Evolutionary conservation across 192 early-diverging fungal species (phyloP).

Genomic region (Coemansia sp.): DNA sequence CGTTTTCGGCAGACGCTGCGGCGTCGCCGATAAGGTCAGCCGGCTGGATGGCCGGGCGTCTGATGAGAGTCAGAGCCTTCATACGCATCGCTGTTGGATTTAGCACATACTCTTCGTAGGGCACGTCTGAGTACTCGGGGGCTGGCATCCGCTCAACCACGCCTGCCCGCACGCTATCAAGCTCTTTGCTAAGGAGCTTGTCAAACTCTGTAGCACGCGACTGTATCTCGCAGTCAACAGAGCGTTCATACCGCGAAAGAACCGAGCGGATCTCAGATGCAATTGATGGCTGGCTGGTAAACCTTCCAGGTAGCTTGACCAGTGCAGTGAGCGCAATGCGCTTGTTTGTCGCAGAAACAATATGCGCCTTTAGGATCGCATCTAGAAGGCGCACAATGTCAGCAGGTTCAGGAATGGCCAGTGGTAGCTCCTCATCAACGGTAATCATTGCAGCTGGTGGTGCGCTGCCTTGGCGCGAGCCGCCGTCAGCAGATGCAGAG

Average conservation of each 20-base stretch:
- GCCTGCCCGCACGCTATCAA: slow-evolving; percentile 69
- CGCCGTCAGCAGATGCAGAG: background rate
- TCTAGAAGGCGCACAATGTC: slow-evolving; percentile 77
- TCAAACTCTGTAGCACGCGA: slow-evolving; percentile 91
- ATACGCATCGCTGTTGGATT: slow-evolving; percentile 56
- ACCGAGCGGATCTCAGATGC: slow-evolving; percentile 58
- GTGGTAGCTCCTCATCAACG: slow-evolving; percentile 31
- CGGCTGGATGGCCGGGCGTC: slow-evolving; percentile 24
- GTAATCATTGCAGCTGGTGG: slow-evolving; percentile 7
- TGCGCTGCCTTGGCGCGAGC: background rate
- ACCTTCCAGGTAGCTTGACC: slow-evolving; percentile 85
- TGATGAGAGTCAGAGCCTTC: slow-evolving; percentile 36
- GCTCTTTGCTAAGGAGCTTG: slow-evolving; percentile 67
- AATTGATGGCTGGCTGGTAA: slow-evolving; percentile 49
- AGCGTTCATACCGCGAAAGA: slow-evolving; percentile 62
- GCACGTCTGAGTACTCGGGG: slow-evolving; percentile 60
- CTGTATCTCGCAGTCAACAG: slow-evolving; percentile 90
- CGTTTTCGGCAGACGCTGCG: slow-evolving; percentile 10
- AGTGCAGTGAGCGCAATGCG: slow-evolving; percentile 86
- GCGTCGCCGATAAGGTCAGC: slow-evolving; percentile 21
- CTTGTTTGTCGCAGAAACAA: slow-evolving; percentile 73
- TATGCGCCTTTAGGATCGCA: slow-evolving; percentile 76
- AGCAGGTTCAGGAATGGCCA: slow-evolving; percentile 57
- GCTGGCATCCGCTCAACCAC: slow-evolving; percentile 95
- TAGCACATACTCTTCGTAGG: slow-evolving; percentile 50